phyloP scores from a whole-genome alignment of 2,329 filamentous ascomycete genomes.

The Byssochlamys sp. region DNA sequence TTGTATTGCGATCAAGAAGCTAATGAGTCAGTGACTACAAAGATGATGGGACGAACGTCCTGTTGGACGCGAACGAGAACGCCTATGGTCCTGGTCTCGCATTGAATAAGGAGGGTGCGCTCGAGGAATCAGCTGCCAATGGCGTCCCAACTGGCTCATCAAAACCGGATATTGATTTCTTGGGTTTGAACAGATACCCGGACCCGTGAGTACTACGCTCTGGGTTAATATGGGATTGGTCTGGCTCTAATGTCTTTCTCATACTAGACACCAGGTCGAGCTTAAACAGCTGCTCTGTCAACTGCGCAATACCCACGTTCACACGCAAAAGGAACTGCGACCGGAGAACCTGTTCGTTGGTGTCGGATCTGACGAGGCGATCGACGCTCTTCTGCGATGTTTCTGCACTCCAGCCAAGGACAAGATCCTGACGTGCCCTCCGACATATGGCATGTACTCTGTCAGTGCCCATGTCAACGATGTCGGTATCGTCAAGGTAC shows the following conservation, averaged over 20 bases:
- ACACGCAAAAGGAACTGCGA: conserved; percentile 63
- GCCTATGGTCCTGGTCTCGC: conserved; percentile 76
- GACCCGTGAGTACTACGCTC: conserved; percentile 53
- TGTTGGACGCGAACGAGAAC: conserved; percentile 97
- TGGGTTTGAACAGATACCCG: conserved; percentile 84
- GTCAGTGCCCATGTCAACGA: conserved; percentile 95
- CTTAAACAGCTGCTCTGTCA: conserved; percentile 80
- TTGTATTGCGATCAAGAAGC: neutral
- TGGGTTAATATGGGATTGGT: neutral
- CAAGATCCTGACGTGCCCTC: conserved; percentile 86
- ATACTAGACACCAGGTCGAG: conserved; percentile 61
- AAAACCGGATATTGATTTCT: conserved; percentile 59
- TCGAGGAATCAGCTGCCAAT: conserved; percentile 35
- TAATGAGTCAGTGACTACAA: conserved; percentile 74
- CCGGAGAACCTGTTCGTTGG: conserved; percentile 87
- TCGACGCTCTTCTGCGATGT: conserved; percentile 83
- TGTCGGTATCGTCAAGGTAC: conserved; percentile 74
- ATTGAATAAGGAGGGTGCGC: conserved; percentile 39
- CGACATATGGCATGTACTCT: conserved; percentile 96
- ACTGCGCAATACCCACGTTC: conserved; percentile 70
- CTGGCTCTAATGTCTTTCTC: conserved; percentile 3
- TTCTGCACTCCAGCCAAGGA: conserved; percentile 84
- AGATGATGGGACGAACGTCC: conserved; percentile 88
- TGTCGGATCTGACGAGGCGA: conserved; percentile 91
- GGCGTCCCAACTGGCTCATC: conserved; percentile 30